These are phyloP conservation scores for Helotiales sp. DNA, from an alignment of 2,329 filamentous ascomycete species.

Conservation along the genomic window DNA sequence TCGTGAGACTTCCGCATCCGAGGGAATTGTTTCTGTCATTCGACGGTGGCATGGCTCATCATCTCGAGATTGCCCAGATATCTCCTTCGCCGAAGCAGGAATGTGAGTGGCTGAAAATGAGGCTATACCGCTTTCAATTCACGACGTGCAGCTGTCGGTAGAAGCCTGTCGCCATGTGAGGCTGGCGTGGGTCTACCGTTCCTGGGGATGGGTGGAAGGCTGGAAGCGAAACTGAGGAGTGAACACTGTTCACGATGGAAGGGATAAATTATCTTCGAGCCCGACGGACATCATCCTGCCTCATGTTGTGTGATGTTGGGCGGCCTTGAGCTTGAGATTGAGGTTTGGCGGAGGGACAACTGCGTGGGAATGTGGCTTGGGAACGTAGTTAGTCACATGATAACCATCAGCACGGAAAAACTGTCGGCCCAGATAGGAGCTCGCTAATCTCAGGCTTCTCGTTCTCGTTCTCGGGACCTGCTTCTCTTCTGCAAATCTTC, in stretches of 20 bases:
- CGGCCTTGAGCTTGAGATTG: too few relatives aligned
- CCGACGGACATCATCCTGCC: too few relatives aligned
- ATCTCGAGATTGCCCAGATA: constrained; percentile 5
- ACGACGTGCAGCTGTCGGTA: constrained; percentile 2
- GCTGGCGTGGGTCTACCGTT: neutral
- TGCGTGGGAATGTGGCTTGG: too few relatives aligned
- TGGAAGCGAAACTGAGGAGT: neutral
- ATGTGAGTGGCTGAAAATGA: neutral
- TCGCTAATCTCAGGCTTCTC: constrained; percentile 2
- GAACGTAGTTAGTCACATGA: neutral
- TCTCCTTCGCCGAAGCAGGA: neutral
- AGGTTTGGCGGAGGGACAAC: too few relatives aligned
- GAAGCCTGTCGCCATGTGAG: neutral
- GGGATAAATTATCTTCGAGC: too few relatives aligned
- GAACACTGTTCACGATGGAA: too few relatives aligned
- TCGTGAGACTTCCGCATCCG: constrained; percentile 2
- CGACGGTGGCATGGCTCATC: neutral
- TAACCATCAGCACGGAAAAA: neutral
- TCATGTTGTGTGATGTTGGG: too few relatives aligned
- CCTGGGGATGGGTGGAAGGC: neutral
- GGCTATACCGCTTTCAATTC: neutral
- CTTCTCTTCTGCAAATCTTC: neutral
- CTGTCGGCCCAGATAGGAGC: neutral
- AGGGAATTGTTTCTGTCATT: neutral
- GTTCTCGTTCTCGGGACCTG: neutral